Base-by-base conservation (phyloP, 2,329 filamentous ascomycete genomes). In the Neopestalotiopsis sp. region DNA sequence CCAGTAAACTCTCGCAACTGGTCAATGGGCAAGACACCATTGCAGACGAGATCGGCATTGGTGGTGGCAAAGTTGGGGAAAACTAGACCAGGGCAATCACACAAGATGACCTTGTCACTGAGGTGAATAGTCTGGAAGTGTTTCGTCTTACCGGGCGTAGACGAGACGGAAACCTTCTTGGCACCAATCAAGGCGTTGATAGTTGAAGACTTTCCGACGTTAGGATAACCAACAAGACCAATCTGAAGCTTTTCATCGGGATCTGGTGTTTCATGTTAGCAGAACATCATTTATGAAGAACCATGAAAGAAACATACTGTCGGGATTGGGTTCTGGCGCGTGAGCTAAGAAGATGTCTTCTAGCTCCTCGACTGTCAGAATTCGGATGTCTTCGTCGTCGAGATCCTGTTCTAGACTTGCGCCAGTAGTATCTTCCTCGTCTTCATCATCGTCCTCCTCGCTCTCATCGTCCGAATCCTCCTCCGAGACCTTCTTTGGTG, bases 81-180 rank as follows among this genome's bases (percentile, higher is more conserved):
- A 1, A 99, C 97, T 24, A 99, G 91, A 91, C 96, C 96, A 10
- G 96, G 96, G 78, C 96, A 99, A 90, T 99, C 96, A 81, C 96
- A 98, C 6, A 99, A 89, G 61, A 98, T 88, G 71, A 99, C 94
- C 69, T 91, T 90, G 1, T 96, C 92, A 69, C 93, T 96, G 40
- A 99, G 89, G 78, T 98, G 95, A 69, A 99, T 96, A 1, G 96
- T 99, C 81, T 99, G 96, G 84, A 99, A 99, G 77, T 99, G 96
- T 84, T 99, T 99, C 14, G 96, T 99, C 84, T 99, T 99, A 79
- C 96, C 96, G 4, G 96, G 96, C 1, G 96, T 99, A 14, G 95
- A 92, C 17, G 96, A 99, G 52, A 99, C 97, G 0, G 95, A 98
- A 5, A 99, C 96, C 83, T 98, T 99, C 85, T 98, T 99, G 67